Conservation (phyloP, 352 stramenopile genomes). For the Thalassiosira allenii region DNA sequence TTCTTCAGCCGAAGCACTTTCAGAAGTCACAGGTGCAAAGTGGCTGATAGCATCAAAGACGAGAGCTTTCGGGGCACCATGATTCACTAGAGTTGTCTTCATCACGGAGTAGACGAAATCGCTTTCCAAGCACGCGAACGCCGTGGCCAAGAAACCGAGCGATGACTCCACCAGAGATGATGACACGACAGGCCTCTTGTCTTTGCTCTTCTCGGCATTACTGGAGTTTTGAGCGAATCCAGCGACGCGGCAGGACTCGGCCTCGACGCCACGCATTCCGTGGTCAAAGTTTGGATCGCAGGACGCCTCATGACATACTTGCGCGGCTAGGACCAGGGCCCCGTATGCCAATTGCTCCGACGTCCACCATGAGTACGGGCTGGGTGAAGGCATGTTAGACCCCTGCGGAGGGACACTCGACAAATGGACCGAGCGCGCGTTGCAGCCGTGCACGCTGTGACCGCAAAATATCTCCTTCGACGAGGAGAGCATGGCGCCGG, state of each 20-base stretch:
- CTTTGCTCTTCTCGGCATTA: too few relatives aligned
- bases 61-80: background rate
- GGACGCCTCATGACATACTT: slow-evolving; percentile 38
- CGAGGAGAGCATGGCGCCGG: background rate
- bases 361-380: slow-evolving; percentile 34
- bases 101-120: slow-evolving; percentile 61
- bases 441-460: slow-evolving; percentile 51
- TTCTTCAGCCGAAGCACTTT: background rate
- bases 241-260: slow-evolving; percentile 28
- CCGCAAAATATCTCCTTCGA: slow-evolving; percentile 44
- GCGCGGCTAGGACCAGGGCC: slow-evolving; percentile 34
- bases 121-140: slow-evolving; percentile 59
- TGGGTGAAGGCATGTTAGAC: slow-evolving; percentile 4
- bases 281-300: slow-evolving; percentile 28
- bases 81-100: slow-evolving; percentile 6
- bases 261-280: background rate
- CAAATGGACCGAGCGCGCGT: slow-evolving; percentile 46
- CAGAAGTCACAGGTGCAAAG: slow-evolving; percentile 19
- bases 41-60: slow-evolving; percentile 44
- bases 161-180: slow-evolving; percentile 44
- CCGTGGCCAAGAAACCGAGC: slow-evolving; percentile 56
- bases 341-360: slow-evolving; percentile 40
- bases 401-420: background rate
- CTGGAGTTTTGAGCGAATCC: slow-evolving; percentile 21
- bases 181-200: slow-evolving; percentile 28